Evolutionary conservation across 73 alveolate species (phyloP), one percentile per base, ranked within the genome.

Genomic region (Paramecium octaurelia): DNA sequence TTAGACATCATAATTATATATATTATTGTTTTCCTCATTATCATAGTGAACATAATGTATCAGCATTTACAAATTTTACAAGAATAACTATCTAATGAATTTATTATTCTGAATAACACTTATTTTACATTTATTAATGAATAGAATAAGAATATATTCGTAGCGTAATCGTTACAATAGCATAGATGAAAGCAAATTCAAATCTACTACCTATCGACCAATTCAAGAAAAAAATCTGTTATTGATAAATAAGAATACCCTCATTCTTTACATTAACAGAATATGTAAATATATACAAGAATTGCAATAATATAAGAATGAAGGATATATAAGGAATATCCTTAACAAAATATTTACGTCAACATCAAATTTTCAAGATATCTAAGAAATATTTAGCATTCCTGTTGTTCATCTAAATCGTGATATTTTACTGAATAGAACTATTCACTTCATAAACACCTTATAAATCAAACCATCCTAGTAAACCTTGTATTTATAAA

Each of bases 61-160:
- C 31, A 11, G 14, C 5, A 27, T 34, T 64, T 64, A 64, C 50
- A 64, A 3, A 8, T 34, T 64, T 11, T 31, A 7, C 50, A 64
- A 3, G 21, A 8, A 27, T 23, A 64, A 64, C 84, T 64, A 64
- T 64, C 46, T 64, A 64, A 64, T 64, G 84, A 64, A 31, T 27
- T 64, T 64, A 64, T 31, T 31, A 27, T 64, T 64, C 84, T 7
- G 50, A 64, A 64, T 31, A 64, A 64, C 84, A 64, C 42, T 64
- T 12, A 27, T 64, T 60, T 64, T 64, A 64, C 84, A 64, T 64
- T 64, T 54, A 64, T 64, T 64, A 64, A 64, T 64, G 84, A 64
- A 64, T 64, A 64, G 84, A 64, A 27, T 64, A 64, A 64, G 84
- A 64, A 34, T 34, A 4, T 31, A 27, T 64, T 64, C 84, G 12